A percentile compares a stretch with the other conserved stretches of the same genome.
Conservation (phyloP, 257 asterid genomes). For the Solanum pinnatisectum region DNA sequence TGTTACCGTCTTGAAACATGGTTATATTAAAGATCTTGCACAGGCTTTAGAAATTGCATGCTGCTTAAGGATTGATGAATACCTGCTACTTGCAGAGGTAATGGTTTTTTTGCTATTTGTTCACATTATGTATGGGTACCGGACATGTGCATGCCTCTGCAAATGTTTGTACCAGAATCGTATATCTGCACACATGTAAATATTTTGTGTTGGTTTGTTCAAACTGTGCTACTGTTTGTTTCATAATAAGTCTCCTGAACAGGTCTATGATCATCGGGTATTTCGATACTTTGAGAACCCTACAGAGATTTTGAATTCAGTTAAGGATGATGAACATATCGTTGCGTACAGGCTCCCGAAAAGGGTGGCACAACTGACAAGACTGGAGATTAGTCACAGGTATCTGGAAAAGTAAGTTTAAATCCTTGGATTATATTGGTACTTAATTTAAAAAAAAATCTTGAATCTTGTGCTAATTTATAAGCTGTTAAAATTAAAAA, state of each 20-base stretch:
- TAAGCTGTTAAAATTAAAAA: neutral
- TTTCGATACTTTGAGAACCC: constrained; percentile 74
- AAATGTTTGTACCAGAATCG: neutral
- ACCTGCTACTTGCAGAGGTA: constrained; percentile 91
- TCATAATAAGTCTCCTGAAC: neutral
- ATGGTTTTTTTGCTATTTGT: neutral
- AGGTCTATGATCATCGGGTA: constrained; percentile 83
- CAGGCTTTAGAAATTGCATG: constrained; percentile 59
- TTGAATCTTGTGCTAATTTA: neutral
- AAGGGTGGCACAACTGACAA: constrained; percentile 39
- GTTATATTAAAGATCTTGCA: constrained; percentile 70
- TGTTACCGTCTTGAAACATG: constrained; percentile 68
- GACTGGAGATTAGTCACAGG: constrained; percentile 77
- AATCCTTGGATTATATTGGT: neutral
- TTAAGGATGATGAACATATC: constrained; percentile 85
- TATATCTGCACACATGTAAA: neutral
- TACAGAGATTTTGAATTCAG: constrained; percentile 48
- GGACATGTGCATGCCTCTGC: neutral
- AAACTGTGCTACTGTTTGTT: constrained; percentile 6
- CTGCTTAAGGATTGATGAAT: constrained; percentile 67
- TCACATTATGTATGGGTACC: neutral
- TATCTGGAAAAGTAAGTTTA: constrained; percentile 55
- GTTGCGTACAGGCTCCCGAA: constrained; percentile 88
- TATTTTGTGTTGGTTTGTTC: neutral
- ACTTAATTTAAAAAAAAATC: neutral